These are phyloP conservation scores for Chlamydomonas sphaeroides DNA, from an alignment of 139 green algal genomes.

Conservation along the genomic window DNA sequence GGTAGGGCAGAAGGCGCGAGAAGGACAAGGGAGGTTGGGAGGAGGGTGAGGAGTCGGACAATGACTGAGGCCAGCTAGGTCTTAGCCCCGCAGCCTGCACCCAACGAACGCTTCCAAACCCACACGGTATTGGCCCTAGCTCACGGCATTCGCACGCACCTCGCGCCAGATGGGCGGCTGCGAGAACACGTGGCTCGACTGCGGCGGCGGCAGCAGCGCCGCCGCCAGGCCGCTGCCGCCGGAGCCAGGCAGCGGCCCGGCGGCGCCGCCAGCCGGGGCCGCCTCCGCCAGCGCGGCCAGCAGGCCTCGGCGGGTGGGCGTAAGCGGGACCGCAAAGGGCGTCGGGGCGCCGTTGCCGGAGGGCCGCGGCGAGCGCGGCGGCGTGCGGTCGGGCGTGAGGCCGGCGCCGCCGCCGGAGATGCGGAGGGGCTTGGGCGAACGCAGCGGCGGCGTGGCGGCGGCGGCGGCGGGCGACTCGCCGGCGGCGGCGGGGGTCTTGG, in stretches of 20 bases:
- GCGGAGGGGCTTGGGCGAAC: too few species aligned
- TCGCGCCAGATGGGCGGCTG: slow-evolving; percentile 76
- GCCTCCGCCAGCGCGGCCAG: background rate
- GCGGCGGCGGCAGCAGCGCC: background rate
- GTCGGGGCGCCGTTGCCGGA: background rate
- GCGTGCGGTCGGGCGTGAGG: background rate
- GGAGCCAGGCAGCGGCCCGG: background rate
- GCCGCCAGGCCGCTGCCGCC: background rate
- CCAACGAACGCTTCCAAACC: too few species aligned
- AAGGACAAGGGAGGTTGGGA: too few species aligned
- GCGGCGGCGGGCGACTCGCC: background rate
- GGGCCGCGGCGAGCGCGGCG: background rate
- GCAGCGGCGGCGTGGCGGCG: background rate
- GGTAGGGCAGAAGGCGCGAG: too few species aligned
- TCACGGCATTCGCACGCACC: slow-evolving; percentile 38
- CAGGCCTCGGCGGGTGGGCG: slow-evolving; percentile 1
- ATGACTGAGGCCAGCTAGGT: too few species aligned
- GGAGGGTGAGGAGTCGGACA: too few species aligned
- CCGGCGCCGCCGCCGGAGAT: background rate
- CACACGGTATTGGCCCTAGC: too few species aligned
- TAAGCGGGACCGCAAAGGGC: background rate
- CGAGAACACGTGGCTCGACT: background rate
- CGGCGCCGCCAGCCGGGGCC: background rate
- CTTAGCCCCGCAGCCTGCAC: too few species aligned
- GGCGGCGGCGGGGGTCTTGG: background rate